Percentiles rank a stretch among this genome's conserved stretches.
These are phyloP conservation scores for Syzygium aqueum DNA, from an alignment of 345 rosid species.

Conservation along the genomic window DNA sequence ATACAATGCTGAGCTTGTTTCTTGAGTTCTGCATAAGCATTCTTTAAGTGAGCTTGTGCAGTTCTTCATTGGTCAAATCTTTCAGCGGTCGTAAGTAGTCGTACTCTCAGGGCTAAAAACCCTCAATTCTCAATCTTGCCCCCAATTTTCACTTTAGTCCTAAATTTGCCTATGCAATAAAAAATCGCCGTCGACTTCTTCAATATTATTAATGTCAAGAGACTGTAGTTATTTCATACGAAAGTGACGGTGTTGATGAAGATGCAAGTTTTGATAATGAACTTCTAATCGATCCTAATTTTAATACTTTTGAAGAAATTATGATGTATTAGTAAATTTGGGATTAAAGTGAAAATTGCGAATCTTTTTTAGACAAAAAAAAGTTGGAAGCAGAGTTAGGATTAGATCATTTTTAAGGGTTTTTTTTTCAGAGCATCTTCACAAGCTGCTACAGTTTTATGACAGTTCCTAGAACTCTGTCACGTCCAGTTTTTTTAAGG, in stretches of 20 bases:
- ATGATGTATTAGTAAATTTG: not conserved
- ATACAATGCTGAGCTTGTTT: too few species aligned
- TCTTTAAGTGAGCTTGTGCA: not conserved
- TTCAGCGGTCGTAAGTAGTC: fast-evolving
- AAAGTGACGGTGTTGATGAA: not conserved
- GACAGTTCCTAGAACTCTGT: not conserved
- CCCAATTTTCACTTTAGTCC: fast-evolving
- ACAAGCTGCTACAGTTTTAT: not conserved
- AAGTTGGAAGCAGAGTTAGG: not conserved
- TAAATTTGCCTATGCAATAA: fast-evolving
- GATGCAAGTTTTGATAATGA: not conserved
- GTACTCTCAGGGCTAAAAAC: not conserved
- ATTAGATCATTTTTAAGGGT: not conserved
- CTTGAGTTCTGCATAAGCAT: too few species aligned
- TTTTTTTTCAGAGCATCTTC: not conserved
- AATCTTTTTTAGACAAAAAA: not conserved
- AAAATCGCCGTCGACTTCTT: not conserved
- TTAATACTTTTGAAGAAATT: too few species aligned
- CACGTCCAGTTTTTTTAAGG: not conserved
- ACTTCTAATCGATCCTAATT: not conserved
- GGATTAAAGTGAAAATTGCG: fast-evolving
- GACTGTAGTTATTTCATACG: not conserved
- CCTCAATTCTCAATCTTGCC: not conserved
- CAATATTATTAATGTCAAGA: not conserved
- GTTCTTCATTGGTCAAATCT: fast-evolving